Base-by-base conservation (phyloP, 1,139 yeast species). In the Lipomyces yarrowii region DNA sequence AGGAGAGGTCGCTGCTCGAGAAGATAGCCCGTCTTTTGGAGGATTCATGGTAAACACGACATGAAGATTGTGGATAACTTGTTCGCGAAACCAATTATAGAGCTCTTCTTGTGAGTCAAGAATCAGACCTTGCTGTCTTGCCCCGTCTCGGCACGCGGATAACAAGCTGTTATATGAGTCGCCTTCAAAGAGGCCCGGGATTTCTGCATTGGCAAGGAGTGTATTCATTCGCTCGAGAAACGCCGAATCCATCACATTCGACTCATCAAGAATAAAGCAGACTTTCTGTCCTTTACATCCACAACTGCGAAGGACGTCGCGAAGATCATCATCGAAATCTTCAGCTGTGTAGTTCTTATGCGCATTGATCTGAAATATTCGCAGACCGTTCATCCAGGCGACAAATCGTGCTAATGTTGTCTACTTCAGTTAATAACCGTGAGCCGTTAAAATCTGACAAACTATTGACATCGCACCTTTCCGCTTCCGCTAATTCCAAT, bases 211-310 rank as follows among this genome's bases (percentile, higher is more conserved):
- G 0, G 98, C 98, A 51, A 94, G 80, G 37, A 94, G 79, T 0
- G 96, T 91, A 73, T 94, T 94, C 96, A 94, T 91, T 68, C 97
- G 81, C 76, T 94, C 99, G 46, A 94, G 78, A 73, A 93, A 93
- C 0, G 96, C 82, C 0, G 96, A 82, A 59, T 90, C 96, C 60
- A 88, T 75, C 64, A 92, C 85, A 58, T 88, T 86, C 0, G 96
- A 86, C 72, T 94, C 98, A 73, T 92, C 97, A 32, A 94, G 82
- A 23, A 93, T 79, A 65, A 91, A 86, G 72, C 97, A 90, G 0
- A 87, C 77, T 66, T 82, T 84, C 70, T 89, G 90, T 2, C 90
- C 91, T 2, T 81, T 77, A 23, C 83, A 77, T 46, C 87, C 86
- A 15, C 85, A 78, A 53, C 80, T 73, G 51, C 79, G 76, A 8